Conservation (phyloP, 768 basidiomycete species). For the Mycena pura region DNA sequence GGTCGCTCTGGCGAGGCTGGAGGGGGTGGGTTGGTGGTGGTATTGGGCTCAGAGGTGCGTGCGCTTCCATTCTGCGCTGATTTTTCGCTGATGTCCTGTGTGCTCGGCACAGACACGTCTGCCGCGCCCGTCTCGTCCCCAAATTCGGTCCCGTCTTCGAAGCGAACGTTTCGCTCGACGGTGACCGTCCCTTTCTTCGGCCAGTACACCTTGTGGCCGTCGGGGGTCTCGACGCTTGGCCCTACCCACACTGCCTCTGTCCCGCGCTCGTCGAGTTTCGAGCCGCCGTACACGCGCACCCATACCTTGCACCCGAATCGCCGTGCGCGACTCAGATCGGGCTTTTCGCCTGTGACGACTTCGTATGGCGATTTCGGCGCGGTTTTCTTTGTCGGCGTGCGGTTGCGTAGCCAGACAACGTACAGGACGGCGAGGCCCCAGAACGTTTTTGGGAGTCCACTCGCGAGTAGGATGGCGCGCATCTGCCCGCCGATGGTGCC, state of each 20-base stretch:
- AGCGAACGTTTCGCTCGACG: conserved; percentile 21
- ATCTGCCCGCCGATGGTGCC: too few relatives aligned
- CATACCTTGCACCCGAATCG: background rate
- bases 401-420: too few relatives aligned
- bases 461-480: too few relatives aligned
- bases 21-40: conserved; percentile 5
- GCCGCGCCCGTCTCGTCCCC: conserved; percentile 6
- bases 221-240: too few relatives aligned
- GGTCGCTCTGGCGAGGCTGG: background rate
- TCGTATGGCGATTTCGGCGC: too few relatives aligned
- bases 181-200: conserved; percentile 18
- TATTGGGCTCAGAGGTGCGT: conserved; percentile 1
- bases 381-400: too few relatives aligned
- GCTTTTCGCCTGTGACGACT: too few relatives aligned
- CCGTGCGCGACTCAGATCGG: too few relatives aligned
- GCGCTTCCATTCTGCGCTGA: conserved; percentile 10
- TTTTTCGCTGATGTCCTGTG: background rate
- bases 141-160: conserved; percentile 9
- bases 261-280: background rate
- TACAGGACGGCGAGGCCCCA: too few relatives aligned
- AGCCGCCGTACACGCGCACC: background rate
- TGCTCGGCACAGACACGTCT: background rate
- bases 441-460: too few relatives aligned
- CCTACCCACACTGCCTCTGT: too few relatives aligned
- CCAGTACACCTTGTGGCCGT: conserved; percentile 30